phyloP scores from a whole-genome alignment of 179 eudicot genomes.

The Camellia oleifera region DNA sequence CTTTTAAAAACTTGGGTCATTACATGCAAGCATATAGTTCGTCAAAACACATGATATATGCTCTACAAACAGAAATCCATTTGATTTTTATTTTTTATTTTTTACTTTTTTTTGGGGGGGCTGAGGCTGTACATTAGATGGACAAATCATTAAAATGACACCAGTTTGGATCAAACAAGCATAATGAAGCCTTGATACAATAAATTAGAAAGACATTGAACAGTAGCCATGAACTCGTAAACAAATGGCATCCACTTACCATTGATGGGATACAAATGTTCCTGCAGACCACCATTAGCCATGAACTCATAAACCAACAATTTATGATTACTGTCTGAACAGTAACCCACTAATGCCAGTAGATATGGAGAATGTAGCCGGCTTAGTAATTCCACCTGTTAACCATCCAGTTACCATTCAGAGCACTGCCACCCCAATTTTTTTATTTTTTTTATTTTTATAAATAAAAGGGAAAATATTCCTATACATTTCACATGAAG shows the following conservation, averaged over 20 bases:
- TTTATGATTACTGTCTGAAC: constrained; percentile 70
- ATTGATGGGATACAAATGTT: constrained; percentile 68
- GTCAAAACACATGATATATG: neutral
- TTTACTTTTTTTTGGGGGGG: neutral
- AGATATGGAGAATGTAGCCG: constrained; percentile 74
- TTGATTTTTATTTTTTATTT: neutral
- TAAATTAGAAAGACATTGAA: neutral
- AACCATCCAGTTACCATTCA: neutral
- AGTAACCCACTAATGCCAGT: constrained; percentile 77
- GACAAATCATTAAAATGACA: neutral
- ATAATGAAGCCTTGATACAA: neutral
- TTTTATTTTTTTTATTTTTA: no score
- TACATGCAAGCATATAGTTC: neutral
- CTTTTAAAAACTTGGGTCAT: no score
- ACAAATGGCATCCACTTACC: constrained; percentile 37
- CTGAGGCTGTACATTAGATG: neutral
- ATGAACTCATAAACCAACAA: constrained; percentile 90
- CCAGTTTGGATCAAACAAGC: neutral
- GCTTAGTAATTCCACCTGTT: constrained; percentile 79
- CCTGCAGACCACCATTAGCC: constrained; percentile 93
- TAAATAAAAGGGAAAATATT: constrained; percentile 11
- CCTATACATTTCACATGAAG: neutral
- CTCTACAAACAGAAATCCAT: neutral
- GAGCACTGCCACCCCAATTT: neutral
- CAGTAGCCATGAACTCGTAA: neutral